Conservation (phyloP, 2,329 filamentous ascomycete genomes). For the Alternaria atra region DNA sequence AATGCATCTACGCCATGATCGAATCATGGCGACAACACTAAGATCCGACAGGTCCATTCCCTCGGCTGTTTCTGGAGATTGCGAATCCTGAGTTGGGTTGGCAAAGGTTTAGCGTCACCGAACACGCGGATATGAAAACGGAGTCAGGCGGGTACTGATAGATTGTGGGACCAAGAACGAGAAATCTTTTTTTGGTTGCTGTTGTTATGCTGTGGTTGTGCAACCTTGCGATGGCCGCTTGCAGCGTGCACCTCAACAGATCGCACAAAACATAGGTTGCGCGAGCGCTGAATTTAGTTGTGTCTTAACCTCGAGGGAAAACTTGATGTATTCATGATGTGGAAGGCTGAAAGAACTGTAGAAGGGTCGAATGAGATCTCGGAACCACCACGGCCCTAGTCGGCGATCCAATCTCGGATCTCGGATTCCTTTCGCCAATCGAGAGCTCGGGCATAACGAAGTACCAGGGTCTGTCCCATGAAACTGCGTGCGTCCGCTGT, state of each 20-base stretch:
- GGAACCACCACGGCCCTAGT: constrained; percentile 14
- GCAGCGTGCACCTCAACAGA: neutral
- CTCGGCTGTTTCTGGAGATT: constrained; percentile 22
- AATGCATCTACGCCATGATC: constrained; percentile 6
- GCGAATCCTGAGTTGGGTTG: constrained; percentile 4
- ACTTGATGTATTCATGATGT: neutral
- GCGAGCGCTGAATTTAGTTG: neutral
- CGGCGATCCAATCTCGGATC: constrained; percentile 25
- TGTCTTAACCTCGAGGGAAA: neutral
- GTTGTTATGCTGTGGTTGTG: constrained; percentile 2
- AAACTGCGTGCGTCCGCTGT: constrained; percentile 16
- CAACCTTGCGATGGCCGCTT: neutral
- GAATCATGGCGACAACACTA: constrained; percentile 4
- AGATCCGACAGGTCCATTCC: constrained; percentile 15
- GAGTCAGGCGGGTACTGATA: constrained; percentile 8
- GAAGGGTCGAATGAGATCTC: constrained; percentile 3
- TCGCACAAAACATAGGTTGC: neutral
- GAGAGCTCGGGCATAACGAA: constrained; percentile 22
- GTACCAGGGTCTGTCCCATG: neutral
- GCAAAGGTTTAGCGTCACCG: constrained; percentile 13
- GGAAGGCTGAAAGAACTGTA: constrained; percentile 12
- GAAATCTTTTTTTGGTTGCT: neutral
- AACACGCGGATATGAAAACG: constrained; percentile 8
- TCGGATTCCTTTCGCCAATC: constrained; percentile 31
- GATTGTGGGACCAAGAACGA: neutral